These are phyloP conservation scores for Claviceps digitariae DNA, from an alignment of 2,329 filamentous ascomycete genomes.

Conservation along the genomic window DNA sequence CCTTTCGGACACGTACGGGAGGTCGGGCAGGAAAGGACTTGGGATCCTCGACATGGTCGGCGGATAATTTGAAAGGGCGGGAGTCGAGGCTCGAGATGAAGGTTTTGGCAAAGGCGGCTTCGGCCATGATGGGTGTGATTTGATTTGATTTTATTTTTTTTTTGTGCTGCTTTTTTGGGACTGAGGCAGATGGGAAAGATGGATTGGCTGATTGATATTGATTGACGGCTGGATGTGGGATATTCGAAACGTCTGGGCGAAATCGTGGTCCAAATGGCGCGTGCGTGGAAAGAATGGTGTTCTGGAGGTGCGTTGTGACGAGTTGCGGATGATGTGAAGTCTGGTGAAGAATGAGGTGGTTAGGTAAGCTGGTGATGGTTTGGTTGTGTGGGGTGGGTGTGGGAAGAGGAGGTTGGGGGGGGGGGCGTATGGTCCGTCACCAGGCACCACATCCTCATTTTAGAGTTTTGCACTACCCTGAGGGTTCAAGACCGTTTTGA, in stretches of 20 bases:
- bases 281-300: not conserved
- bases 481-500: not conserved
- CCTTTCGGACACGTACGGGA: slow-evolving; percentile 45
- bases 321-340: not conserved
- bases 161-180: not conserved
- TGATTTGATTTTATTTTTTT: too few species aligned
- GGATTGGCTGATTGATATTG: too few species aligned
- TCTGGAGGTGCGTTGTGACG: not conserved
- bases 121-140: slow-evolving; percentile 47
- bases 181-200: not conserved
- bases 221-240: not conserved
- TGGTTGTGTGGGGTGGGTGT: not conserved
- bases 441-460: too few species aligned
- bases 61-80: slow-evolving; percentile 65
- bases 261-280: too few species aligned
- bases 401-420: too few species aligned
- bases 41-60: slow-evolving; percentile 82
- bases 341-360: not conserved
- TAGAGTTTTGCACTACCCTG: not conserved
- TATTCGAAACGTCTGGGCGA: too few species aligned
- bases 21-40: slow-evolving; percentile 61
- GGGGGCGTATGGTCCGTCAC: too few species aligned
- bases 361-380: not conserved
- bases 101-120: slow-evolving; percentile 69
- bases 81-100: slow-evolving; percentile 73